Evolutionary conservation across 2,329 filamentous ascomycete genomes (phyloP).

Genomic region (Pseudogymnoascus sp.): DNA sequence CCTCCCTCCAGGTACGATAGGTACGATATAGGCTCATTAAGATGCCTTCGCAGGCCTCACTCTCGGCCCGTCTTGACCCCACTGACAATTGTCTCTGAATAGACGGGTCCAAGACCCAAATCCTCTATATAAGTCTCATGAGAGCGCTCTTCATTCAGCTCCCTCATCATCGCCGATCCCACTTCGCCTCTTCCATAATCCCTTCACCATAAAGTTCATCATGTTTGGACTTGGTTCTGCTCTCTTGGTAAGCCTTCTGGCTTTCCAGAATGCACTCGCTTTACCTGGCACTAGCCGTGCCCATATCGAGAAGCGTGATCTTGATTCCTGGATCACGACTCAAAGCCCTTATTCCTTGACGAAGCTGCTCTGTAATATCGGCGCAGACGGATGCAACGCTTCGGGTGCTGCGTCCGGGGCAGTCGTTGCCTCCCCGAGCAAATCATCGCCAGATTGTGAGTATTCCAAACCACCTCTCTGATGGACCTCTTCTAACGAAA

Average conservation of each 20-base stretch:
- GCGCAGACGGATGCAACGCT: conserved; percentile 42
- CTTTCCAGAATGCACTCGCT: conserved; percentile 43
- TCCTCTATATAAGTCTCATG: not conserved
- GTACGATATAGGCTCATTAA: not conserved
- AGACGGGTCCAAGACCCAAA: not conserved
- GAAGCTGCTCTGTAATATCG: conserved; percentile 51
- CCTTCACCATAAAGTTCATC: conserved; percentile 27
- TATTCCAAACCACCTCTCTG: conserved; percentile 22
- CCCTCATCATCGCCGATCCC: conserved; percentile 17
- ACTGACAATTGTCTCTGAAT: conserved; percentile 4
- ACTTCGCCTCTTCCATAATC: conserved; percentile 11
- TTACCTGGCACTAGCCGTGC: conserved; percentile 31
- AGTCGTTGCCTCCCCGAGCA: conserved; percentile 50
- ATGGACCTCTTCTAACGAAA: conserved; percentile 10
- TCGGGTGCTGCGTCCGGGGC: conserved; percentile 40
- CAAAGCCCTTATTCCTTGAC: conserved; percentile 44
- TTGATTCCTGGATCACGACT: conserved; percentile 44
- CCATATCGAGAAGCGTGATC: conserved; percentile 36
- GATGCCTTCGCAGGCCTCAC: not conserved
- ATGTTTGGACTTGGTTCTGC: conserved; percentile 44
- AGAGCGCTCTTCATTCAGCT: conserved; percentile 12
- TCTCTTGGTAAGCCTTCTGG: conserved; percentile 42
- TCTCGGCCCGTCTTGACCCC: conserved; percentile 4
- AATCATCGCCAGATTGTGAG: conserved; percentile 45
- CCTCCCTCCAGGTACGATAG: not conserved